A percentile compares a stretch with the other conserved stretches of the same genome.
phyloP scores from a whole-genome alignment of 176 grass and related monocot species.

The Eremochloa ophiuroides region DNA sequence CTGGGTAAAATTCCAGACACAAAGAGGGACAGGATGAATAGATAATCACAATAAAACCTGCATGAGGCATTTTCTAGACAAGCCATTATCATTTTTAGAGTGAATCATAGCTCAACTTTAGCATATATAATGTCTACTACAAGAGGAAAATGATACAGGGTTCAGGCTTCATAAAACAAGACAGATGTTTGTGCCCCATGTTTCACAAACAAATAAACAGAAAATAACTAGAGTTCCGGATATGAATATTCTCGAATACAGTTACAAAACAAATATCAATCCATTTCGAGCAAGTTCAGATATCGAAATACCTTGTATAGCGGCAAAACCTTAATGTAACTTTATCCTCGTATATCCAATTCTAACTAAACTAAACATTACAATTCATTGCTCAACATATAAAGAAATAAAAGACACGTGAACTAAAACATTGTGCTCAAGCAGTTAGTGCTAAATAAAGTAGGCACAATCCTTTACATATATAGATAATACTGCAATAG shows the following conservation, averaged over 20 bases:
- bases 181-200: neutral
- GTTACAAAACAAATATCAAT: neutral
- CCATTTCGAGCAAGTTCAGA: neutral
- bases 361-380: neutral
- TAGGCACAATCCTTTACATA: neutral
- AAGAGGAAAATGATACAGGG: slow-evolving; percentile 2
- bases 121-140: neutral
- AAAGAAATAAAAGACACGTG: neutral
- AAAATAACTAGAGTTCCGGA: neutral
- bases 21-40: neutral
- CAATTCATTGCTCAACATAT: neutral
- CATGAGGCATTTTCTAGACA: slow-evolving; percentile 1
- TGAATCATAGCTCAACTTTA: neutral
- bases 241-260: neutral
- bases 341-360: neutral
- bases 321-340: neutral
- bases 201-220: neutral
- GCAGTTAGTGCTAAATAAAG: neutral
- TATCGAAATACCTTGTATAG: neutral
- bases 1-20: slow-evolving; percentile 5
- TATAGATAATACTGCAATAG: neutral
- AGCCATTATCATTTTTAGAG: neutral
- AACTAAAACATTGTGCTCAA: neutral
- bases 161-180: slow-evolving; percentile 11
- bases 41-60: slow-evolving; percentile 11